Evolutionary conservation across 1,139 yeast species (phyloP).

Genomic region (Yamadazyma membranifaciens): DNA sequence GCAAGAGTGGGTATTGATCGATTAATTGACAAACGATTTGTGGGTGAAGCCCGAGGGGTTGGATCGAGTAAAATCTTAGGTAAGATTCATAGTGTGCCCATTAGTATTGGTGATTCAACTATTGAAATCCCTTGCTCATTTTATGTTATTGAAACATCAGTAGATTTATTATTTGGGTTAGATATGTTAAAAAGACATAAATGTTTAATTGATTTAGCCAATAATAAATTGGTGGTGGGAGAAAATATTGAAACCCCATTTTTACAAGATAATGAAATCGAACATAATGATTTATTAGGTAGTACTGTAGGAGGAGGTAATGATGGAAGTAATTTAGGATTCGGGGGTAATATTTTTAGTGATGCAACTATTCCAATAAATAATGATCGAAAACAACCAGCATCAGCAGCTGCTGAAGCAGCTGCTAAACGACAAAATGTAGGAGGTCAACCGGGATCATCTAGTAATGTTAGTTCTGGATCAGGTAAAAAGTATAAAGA

Average conservation of each 20-base stretch:
- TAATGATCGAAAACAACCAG: conserved; percentile 15
- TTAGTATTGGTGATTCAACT: conserved; percentile 61
- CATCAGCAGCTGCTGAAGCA: conserved; percentile 20
- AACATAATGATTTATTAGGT: conserved; percentile 39
- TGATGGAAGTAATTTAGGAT: conserved; percentile 14
- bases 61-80: conserved; percentile 82
- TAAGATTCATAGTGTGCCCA: conserved; percentile 84
- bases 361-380: conserved; percentile 17
- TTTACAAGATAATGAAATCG: conserved; percentile 68
- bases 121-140: conserved; percentile 72
- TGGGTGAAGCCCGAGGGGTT: conserved; percentile 86
- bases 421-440: conserved; percentile 26
- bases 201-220: conserved; percentile 72
- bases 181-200: conserved; percentile 88
- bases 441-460: conserved; percentile 5
- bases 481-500: conserved; percentile 28
- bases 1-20: conserved; percentile 68
- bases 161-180: conserved; percentile 64
- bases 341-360: conserved; percentile 40
- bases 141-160: conserved; percentile 74
- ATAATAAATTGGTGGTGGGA: conserved; percentile 70
- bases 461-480: conserved; percentile 7
- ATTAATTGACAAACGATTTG: conserved; percentile 77
- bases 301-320: conserved; percentile 15
- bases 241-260: conserved; percentile 67